Conservation (phyloP, 768 basidiomycete genomes). For the Butyriboletus loyo region DNA sequence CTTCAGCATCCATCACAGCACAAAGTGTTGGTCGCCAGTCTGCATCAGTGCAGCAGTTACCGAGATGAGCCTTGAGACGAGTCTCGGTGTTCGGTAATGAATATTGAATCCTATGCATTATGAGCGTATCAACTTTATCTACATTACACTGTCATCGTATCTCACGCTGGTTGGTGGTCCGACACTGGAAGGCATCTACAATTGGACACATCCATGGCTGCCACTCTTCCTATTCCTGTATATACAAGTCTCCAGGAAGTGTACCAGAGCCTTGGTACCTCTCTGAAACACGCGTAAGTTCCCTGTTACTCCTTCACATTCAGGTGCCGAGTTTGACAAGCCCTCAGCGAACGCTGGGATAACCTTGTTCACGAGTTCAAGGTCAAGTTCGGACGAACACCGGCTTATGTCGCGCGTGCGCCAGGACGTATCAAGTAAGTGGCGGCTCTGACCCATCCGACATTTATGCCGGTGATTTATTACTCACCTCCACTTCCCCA, state of each 20-base stretch:
- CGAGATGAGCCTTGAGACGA: too few relatives aligned
- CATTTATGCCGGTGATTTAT: not conserved
- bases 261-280: constrained; percentile 50
- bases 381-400: constrained; percentile 60
- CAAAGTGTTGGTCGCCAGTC: too few relatives aligned
- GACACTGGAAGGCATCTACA: too few relatives aligned
- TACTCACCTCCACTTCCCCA: constrained; percentile 2
- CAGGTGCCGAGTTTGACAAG: not conserved
- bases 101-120: too few relatives aligned
- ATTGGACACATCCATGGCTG: constrained; percentile 40
- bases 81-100: too few relatives aligned
- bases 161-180: too few relatives aligned
- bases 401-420: constrained; percentile 69
- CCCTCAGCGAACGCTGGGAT: constrained; percentile 52
- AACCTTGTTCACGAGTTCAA: constrained; percentile 59
- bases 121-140: too few relatives aligned
- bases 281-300: constrained; percentile 49
- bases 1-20: too few relatives aligned
- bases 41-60: too few relatives aligned
- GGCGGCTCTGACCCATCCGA: not conserved
- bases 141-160: too few relatives aligned
- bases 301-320: not conserved
- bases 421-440: constrained; percentile 79
- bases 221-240: constrained; percentile 57
- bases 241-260: constrained; percentile 56